Percentiles rank a stretch among this genome's conserved stretches.
Evolutionary conservation across 768 basidiomycete genomes (phyloP).

Genomic region (Leucogyrophana mollusca): DNA sequence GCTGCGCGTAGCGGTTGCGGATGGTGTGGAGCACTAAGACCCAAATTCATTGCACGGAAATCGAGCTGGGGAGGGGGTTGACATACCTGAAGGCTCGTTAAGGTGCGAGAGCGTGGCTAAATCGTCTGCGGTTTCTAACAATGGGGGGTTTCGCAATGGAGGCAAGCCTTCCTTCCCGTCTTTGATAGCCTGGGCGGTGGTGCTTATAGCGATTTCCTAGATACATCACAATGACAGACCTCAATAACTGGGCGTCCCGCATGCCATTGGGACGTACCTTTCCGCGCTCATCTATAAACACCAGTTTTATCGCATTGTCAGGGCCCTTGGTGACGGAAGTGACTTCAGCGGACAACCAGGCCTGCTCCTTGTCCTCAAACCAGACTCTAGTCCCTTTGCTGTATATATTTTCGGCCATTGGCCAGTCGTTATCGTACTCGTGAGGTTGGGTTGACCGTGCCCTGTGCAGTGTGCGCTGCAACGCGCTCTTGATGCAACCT

Average conservation of each 20-base stretch:
- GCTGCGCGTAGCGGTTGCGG: conserved; percentile 92
- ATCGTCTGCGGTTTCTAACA: conserved; percentile 97
- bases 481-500: too few species aligned
- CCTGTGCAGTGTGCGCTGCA: too few species aligned
- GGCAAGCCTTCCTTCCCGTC: conserved; percentile 80
- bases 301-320: conserved; percentile 78
- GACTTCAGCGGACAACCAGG: conserved; percentile 92
- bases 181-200: conserved; percentile 77
- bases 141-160: conserved; percentile 92
- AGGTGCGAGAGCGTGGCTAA: conserved; percentile 96
- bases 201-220: conserved; percentile 78
- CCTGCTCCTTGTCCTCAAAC: conserved; percentile 93
- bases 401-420: conserved; percentile 90
- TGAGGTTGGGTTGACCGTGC: too few species aligned
- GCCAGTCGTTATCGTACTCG: conserved; percentile 9
- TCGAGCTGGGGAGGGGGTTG: not conserved
- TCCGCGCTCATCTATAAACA: conserved; percentile 88
- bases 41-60: not conserved
- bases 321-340: conserved; percentile 57
- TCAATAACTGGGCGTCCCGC: too few species aligned
- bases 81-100: conserved; percentile 92
- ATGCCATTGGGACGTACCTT: conserved; percentile 53
- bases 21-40: conserved; percentile 90
- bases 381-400: conserved; percentile 87
- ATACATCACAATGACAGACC: not conserved